Conservation (phyloP, 2,329 filamentous ascomycete genomes). For the Ceratocystis ficicola region DNA sequence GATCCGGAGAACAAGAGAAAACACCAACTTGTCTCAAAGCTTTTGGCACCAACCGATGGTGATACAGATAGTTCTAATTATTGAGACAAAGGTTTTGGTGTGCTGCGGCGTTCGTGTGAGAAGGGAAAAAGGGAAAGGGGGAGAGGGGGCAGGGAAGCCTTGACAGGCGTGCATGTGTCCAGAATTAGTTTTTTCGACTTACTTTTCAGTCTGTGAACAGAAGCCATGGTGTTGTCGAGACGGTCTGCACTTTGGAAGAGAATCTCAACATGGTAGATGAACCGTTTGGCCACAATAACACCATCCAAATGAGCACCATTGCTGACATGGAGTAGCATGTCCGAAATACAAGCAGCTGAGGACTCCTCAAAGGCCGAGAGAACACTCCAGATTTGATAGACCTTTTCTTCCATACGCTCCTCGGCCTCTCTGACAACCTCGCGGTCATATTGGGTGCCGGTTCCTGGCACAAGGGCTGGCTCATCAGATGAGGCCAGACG, state of each 20-base stretch:
- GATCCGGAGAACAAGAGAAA: conserved; percentile 6
- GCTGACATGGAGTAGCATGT: conserved; percentile 97
- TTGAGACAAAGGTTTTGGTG: not conserved
- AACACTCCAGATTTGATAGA: conserved; percentile 96
- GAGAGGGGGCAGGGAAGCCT: not conserved
- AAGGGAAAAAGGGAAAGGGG: not conserved
- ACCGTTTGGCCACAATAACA: conserved; percentile 85
- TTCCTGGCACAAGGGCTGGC: conserved; percentile 15
- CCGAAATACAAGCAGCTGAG: conserved; percentile 93
- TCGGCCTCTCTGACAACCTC: conserved; percentile 71
- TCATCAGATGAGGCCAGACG: conserved; percentile 40
- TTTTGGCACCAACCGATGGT: not conserved
- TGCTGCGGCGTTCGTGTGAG: not conserved
- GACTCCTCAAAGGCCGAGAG: conserved; percentile 95
- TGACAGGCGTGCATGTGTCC: conserved; percentile 2
- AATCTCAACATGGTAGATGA: conserved; percentile 91
- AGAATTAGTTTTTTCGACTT: conserved; percentile 27
- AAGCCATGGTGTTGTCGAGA: conserved; percentile 58
- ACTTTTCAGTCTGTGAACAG: conserved; percentile 47
- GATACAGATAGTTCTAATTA: not conserved
- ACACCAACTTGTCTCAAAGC: conserved; percentile 1
- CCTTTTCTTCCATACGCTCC: conserved; percentile 93
- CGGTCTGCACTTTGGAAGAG: conserved; percentile 80
- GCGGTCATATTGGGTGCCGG: conserved; percentile 37
- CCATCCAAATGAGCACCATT: conserved; percentile 95